These are phyloP conservation scores for Dysphania ambrosioides DNA, from an alignment of 148 eudicot species.

Conservation along the genomic window DNA sequence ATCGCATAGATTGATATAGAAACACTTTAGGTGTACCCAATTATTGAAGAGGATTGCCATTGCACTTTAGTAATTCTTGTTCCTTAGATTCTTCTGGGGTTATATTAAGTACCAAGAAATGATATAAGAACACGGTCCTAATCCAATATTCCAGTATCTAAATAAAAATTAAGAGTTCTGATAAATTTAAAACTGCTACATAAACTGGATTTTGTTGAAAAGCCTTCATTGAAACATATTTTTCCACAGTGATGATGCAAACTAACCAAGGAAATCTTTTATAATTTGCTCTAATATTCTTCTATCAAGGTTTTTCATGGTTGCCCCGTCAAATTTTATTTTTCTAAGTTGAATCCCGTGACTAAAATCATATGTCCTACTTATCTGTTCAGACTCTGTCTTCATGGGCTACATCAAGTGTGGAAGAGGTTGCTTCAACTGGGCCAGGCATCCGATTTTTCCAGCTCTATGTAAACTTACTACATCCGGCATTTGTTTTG, in stretches of 20 bases:
- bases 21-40: too few species aligned
- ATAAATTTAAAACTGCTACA: not conserved
- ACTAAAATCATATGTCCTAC: not conserved
- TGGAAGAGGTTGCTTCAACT: conserved; percentile 98
- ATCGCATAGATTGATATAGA: too few species aligned
- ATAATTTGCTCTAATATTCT: not conserved
- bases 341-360: not conserved
- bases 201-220: not conserved
- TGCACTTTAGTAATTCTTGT: not conserved
- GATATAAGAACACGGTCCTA: not conserved
- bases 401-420: conserved; percentile 98
- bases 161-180: not conserved
- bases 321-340: not conserved
- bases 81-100: not conserved
- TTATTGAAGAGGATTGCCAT: not conserved
- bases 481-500: not conserved
- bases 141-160: not conserved
- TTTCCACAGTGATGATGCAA: not conserved
- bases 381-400: conserved; percentile 63
- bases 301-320: not conserved
- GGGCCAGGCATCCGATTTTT: conserved; percentile 99
- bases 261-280: not conserved
- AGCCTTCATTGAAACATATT: not conserved
- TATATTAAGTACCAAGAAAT: not conserved
- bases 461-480: conserved; percentile 86